Percentiles rank a stretch among this genome's conserved stretches.
Conservation (phyloP, 495 filamentous ascomycete genomes). For the Rusavskia elegans region DNA sequence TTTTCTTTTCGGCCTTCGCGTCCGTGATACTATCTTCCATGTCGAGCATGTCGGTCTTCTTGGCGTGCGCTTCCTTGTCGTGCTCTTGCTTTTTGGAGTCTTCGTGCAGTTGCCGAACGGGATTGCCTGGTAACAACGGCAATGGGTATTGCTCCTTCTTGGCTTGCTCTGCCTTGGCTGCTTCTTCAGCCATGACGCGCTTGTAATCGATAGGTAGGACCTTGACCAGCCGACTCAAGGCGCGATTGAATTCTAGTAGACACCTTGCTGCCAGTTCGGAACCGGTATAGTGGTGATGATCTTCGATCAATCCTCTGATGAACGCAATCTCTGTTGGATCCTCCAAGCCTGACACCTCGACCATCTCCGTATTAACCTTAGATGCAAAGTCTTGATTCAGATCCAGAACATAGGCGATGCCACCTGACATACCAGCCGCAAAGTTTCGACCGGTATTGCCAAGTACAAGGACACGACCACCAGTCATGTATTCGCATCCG, state of each 20-base stretch:
- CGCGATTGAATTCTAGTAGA: constrained; percentile 90
- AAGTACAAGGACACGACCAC: constrained; percentile 79
- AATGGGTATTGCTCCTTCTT: constrained; percentile 74
- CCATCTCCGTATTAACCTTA: constrained; percentile 98
- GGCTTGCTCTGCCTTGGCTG: constrained; percentile 65
- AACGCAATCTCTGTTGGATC: constrained; percentile 89
- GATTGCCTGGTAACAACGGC: constrained; percentile 44
- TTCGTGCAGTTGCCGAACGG: constrained; percentile 28
- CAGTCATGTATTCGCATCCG: constrained; percentile 99
- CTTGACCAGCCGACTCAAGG: constrained; percentile 85
- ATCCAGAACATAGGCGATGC: constrained; percentile 94
- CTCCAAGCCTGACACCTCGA: constrained; percentile 75
- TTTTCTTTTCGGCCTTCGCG: constrained; percentile 80
- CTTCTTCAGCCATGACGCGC: constrained; percentile 76
- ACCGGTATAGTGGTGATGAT: constrained; percentile 98
- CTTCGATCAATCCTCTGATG: constrained; percentile 86
- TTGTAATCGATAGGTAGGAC: constrained; percentile 96
- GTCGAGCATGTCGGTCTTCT: constrained; percentile 75
- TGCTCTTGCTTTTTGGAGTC: constrained; percentile 46
- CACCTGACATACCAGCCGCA: constrained; percentile 97
- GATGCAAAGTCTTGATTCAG: constrained; percentile 80
- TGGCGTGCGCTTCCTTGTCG: constrained; percentile 37
- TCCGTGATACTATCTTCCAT: constrained; percentile 91
- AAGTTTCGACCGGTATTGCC: constrained; percentile 98
- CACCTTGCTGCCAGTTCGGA: constrained; percentile 93